Percentiles rank a stretch among this genome's conserved stretches.
These are phyloP conservation scores for Arxiozyma bovina DNA, from an alignment of 1,139 yeast genomes.

Conservation along the genomic window DNA sequence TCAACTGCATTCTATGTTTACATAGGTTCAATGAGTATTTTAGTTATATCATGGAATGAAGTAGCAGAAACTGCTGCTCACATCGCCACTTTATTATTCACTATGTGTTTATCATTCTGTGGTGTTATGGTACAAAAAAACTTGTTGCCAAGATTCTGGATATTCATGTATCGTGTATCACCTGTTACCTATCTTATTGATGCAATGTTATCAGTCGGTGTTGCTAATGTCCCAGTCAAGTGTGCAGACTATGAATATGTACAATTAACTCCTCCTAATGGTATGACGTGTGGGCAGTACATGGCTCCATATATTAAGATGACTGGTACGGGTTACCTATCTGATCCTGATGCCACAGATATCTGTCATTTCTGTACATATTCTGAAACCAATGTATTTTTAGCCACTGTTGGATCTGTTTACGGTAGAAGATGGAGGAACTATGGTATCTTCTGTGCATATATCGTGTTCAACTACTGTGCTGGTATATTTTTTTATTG, in stretches of 20 bases:
- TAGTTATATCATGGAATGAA: conserved; percentile 29
- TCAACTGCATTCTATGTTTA: conserved; percentile 47
- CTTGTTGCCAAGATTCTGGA: conserved; percentile 48
- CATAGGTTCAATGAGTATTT: conserved; percentile 47
- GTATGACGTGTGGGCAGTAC: conserved; percentile 44
- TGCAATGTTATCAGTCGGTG: conserved; percentile 42
- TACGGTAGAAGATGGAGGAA: conserved; percentile 54
- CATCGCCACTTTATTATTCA: conserved; percentile 49
- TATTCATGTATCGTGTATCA: conserved; percentile 49
- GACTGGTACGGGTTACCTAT: conserved; percentile 49
- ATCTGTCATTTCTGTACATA: conserved; percentile 44
- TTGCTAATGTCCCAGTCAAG: conserved; percentile 39
- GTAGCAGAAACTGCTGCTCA: conserved; percentile 64
- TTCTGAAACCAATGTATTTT: conserved; percentile 41
- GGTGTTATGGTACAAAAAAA: conserved; percentile 63
- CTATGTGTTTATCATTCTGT: conserved; percentile 63
- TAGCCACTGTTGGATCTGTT: conserved; percentile 35
- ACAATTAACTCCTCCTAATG: conserved; percentile 37
- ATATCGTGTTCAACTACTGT: conserved; percentile 40
- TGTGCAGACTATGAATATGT: conserved; percentile 43
- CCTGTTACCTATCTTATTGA: conserved; percentile 52
- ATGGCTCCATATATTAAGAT: conserved; percentile 36
- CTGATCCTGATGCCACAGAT: conserved; percentile 35
- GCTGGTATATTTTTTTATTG: conserved; percentile 53
- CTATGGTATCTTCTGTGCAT: conserved; percentile 42